Percentiles rank a stretch among this genome's conserved stretches.
Evolutionary conservation across 1,284 basidiomycete genomes (phyloP).

Genomic region (Puccinia polysora): DNA sequence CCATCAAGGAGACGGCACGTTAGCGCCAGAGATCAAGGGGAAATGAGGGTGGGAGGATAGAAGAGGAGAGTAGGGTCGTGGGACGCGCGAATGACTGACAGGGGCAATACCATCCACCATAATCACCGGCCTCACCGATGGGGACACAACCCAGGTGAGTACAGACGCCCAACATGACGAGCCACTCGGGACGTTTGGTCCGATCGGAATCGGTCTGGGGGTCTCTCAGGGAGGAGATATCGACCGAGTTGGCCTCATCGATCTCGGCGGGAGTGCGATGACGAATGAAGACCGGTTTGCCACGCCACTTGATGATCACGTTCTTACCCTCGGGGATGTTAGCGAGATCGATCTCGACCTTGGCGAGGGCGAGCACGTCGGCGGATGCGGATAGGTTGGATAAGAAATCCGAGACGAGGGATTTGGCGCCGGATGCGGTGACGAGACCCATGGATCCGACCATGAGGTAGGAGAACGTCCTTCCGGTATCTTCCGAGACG

Average conservation of each 20-base stretch:
- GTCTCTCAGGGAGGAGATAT: conserved; percentile 85
- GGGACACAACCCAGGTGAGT: conserved; percentile 99
- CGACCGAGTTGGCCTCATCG: conserved; percentile 77
- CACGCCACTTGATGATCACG: conserved; percentile 97
- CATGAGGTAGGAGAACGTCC: conserved; percentile 92
- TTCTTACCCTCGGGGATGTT: conserved; percentile 88
- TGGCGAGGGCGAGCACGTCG: conserved; percentile 94
- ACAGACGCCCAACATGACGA: conserved; percentile 96
- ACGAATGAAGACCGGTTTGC: conserved; percentile 98
- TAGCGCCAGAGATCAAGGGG: conserved; percentile 43
- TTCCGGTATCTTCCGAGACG: conserved; percentile 64
- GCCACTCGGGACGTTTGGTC: conserved; percentile 93
- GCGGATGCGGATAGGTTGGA: conserved; percentile 94
- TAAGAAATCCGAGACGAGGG: conserved; percentile 87
- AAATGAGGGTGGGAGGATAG: background rate
- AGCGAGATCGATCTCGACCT: conserved; percentile 89
- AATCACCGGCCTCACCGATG: conserved; percentile 88
- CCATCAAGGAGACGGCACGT: conserved; percentile 59
- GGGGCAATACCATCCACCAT: conserved; percentile 72
- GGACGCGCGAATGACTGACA: conserved; percentile 36
- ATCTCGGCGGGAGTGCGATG: conserved; percentile 91
- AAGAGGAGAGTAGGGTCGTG: background rate
- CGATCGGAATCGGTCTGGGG: conserved; percentile 84
- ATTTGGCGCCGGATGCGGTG: conserved; percentile 89
- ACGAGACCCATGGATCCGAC: conserved; percentile 92